Conservation (phyloP, 208 protist genomes). For the Ichthyophonus hoferi region DNA sequence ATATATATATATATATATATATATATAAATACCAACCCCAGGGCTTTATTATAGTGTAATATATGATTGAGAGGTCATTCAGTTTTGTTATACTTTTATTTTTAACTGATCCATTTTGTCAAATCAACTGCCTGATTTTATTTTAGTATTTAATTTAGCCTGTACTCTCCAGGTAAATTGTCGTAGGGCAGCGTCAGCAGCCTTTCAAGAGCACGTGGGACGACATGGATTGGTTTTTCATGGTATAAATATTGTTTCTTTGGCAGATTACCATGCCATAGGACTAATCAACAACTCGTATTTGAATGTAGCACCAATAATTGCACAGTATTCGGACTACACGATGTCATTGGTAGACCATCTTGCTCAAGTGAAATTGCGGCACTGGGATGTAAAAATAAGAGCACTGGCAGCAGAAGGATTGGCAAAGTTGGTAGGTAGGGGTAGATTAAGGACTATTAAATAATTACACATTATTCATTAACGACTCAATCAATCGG, state of each 20-base stretch:
- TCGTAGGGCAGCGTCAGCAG: conserved; percentile 68
- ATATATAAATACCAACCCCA: too few species aligned
- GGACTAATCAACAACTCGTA: conserved; percentile 80
- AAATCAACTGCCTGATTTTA: too few species aligned
- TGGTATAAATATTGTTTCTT: conserved; percentile 89
- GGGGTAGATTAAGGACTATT: too few species aligned
- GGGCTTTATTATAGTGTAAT: too few species aligned
- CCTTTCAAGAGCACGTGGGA: conserved; percentile 76
- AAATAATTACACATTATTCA: too few species aligned
- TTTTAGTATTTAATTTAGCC: too few species aligned
- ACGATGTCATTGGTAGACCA: conserved; percentile 73
- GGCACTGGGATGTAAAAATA: conserved; percentile 73
- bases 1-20: too few species aligned
- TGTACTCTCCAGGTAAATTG: conserved; percentile 63
- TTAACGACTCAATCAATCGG: too few species aligned
- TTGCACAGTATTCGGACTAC: conserved; percentile 72
- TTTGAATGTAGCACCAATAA: conserved; percentile 65
- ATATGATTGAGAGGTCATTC: too few species aligned
- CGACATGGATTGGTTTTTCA: conserved; percentile 71
- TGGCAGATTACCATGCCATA: conserved; percentile 91
- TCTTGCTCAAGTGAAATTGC: conserved; percentile 73
- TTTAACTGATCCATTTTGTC: too few species aligned
- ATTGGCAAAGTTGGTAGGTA: conserved; percentile 62
- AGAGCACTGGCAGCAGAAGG: conserved; percentile 74
- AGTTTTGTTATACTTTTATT: too few species aligned